A percentile compares a stretch with the other conserved stretches of the same genome.
phyloP scores from a whole-genome alignment of 1,139 yeast genomes.

The Saccharomyces hybrid region DNA sequence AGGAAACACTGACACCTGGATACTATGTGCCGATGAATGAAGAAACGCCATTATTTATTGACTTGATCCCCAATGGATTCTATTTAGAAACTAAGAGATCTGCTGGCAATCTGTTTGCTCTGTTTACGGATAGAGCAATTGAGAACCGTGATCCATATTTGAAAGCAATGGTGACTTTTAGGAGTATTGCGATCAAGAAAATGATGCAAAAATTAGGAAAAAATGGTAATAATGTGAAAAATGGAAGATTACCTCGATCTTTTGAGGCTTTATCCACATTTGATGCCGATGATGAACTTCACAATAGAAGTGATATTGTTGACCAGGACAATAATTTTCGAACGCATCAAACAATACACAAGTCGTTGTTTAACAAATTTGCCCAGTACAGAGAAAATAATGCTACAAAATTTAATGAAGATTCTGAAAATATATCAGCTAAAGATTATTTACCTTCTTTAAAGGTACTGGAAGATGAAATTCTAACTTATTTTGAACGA shows the following conservation, averaged over 20 bases:
- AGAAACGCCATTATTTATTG: constrained; percentile 9
- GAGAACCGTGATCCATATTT: constrained; percentile 26
- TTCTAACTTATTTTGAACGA: constrained; percentile 21
- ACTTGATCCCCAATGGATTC: constrained; percentile 23
- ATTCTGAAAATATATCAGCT: constrained; percentile 7
- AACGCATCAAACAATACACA: constrained; percentile 19
- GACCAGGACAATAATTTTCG: constrained; percentile 7
- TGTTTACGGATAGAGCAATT: constrained; percentile 22
- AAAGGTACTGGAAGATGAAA: constrained; percentile 12
- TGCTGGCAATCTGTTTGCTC: constrained; percentile 20
- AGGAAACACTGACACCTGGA: not conserved
- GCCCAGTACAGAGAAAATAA: constrained; percentile 21
- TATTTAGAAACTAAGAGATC: constrained; percentile 25
- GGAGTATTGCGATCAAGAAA: constrained; percentile 20
- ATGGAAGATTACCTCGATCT: constrained; percentile 20
- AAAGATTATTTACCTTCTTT: constrained; percentile 16
- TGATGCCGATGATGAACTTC: constrained; percentile 16
- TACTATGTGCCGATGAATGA: not conserved
- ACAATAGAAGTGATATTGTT: not conserved
- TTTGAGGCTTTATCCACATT: constrained; percentile 21
- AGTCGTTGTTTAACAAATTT: constrained; percentile 23
- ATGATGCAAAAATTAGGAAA: constrained; percentile 15
- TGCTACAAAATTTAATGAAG: constrained; percentile 9
- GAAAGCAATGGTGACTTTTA: constrained; percentile 16
- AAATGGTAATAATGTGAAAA: constrained; percentile 6